Evolutionary conservation across 352 stramenopile species (phyloP), one percentile per base, ranked within the genome.

Genomic region (Globisporangium uncinulatum): DNA sequence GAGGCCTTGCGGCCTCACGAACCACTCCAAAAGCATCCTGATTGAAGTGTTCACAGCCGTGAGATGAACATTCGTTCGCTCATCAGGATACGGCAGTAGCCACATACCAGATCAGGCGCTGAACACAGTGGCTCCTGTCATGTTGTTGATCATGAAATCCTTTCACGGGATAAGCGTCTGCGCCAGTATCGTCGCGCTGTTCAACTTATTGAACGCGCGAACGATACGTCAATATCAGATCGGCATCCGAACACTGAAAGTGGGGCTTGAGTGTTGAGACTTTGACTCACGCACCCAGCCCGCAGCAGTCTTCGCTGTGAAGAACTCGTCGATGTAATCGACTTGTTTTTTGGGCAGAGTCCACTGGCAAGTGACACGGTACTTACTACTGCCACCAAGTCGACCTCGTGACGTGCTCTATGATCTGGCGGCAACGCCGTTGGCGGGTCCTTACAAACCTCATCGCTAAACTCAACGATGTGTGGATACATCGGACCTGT

Each of bases 201-300:
- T 79, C 5, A 74, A 49, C 43, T 69, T 76, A 52, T 74, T 74
- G 54, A 63, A 72, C 2, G 59, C 62, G 39, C 74, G 67, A 19
- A 79, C 59, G 41, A 75, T 73, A 6, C 58, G 43, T 58, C 67
- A 75, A 0, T 37, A 29, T 0, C 58, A 47, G 3, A 21, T 72
- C 3, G 63, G 43, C 48, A 69, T 73, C 51, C 67, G 61, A 0
- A 75, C 37, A 34, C 67, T 73, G 48, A 73, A 70, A 0, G 57
- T 76, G 0, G 50, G 57, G 17, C 43, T 69, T 0, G 48, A 65
- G 41, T 71, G 61, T 1, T 61, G 63, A 0, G 65, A 76, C n/a
- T 42, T 62, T 0, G 34, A 59, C 24, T 67, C 65, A 0, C 55
- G 64, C 13, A 72, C 59, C 20, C 59, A 24, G 1, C 65, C 60